Evolutionary conservation across 805 yeast species (phyloP), one percentile per base, ranked within the genome.

Genomic region (Sugiyamaella lignohabitans): DNA sequence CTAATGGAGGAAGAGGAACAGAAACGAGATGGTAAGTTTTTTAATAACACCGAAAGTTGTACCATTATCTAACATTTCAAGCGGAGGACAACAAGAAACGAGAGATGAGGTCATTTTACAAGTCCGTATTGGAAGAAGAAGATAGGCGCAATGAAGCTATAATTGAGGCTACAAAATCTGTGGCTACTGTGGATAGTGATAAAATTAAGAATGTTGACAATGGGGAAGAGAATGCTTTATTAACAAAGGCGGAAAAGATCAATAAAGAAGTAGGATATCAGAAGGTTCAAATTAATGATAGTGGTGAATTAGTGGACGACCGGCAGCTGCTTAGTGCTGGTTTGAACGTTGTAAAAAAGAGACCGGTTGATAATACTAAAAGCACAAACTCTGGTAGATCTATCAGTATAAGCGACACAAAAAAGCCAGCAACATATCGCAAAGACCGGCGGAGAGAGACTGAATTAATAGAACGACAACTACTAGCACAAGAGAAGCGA

Each of bases 221-320:
- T 19, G 38, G 6, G 18, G 21, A 35, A 35, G 21, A 47, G 11
- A 53, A 52, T 3, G 48, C 48, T 4, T 24, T 16, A 51, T 46
- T 29, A 53, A 48, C 14, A 48, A 50, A 34, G 51, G 61, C 59
- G 11, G 37, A 45, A 5, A 22, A 43, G 23, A 41, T 49, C n/a
- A 48, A 55, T 24, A 32, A 42, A 30, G 42, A 49, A 20, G 56
- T 52, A 8, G 59, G 59, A 3, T 53, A 53, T 24, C 43, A 40
- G 30, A 49, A 57, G 23, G 58, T 58, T 23, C 37, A 42, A 29
- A 23, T 55, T 14, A 60, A 59, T 40, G 63, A 59, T 22, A 47
- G 49, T 16, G 61, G 58, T 4, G 62, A 59, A 39, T 22, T 60
- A 16, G 59, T 59, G 2, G 63, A 59, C 43, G 56, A 58, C 23